These are phyloP conservation scores for Solanum rostratum DNA, from an alignment of 257 asterid genomes.

Conservation along the genomic window DNA sequence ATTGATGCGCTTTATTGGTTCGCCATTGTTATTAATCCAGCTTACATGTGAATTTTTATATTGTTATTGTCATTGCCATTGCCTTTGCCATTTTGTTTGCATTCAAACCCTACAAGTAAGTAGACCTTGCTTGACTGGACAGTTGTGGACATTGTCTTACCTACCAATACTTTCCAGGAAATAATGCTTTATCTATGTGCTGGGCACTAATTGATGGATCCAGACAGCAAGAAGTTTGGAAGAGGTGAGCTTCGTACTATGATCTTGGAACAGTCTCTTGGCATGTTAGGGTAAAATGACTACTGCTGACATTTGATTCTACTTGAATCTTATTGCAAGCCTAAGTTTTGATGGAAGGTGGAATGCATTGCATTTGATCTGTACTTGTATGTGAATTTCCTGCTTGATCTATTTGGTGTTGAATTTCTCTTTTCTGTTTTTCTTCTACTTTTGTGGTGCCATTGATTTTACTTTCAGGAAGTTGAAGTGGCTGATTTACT, in stretches of 20 bases:
- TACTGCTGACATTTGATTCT: background rate
- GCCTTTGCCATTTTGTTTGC: background rate
- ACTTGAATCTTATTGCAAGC: background rate
- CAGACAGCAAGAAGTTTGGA: constrained; percentile 84
- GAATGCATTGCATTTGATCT: background rate
- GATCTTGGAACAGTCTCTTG: background rate
- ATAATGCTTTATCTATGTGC: constrained; percentile 35
- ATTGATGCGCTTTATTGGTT: background rate
- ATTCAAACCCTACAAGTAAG: background rate
- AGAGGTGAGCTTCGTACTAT: constrained; percentile 44
- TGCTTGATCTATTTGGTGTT: background rate
- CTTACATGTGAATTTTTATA: background rate
- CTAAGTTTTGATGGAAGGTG: background rate
- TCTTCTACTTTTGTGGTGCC: background rate
- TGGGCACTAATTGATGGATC: constrained; percentile 74
- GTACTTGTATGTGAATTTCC: background rate
- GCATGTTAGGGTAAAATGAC: background rate
- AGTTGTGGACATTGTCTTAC: background rate
- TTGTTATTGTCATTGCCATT: background rate
- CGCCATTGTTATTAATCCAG: background rate
- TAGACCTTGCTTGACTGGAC: background rate
- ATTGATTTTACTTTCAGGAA: background rate
- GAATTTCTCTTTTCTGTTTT: background rate
- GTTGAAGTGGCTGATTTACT: background rate
- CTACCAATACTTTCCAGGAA: constrained; percentile 11